Base-by-base conservation (phyloP, 108 stramenopile genomes). In the Asterionellopsis glacialis region DNA sequence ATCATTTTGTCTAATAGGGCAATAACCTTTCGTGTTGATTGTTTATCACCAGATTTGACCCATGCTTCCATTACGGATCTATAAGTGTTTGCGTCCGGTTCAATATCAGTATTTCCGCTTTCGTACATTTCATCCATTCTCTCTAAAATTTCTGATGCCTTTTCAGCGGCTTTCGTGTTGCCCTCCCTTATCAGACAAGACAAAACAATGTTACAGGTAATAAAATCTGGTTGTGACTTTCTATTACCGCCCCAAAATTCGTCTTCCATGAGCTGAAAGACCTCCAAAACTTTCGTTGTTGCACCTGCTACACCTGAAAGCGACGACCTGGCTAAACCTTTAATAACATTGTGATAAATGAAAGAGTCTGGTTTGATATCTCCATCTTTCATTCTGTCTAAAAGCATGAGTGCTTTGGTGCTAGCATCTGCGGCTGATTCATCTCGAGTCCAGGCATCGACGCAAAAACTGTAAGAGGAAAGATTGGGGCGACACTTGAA, bases 91-190 rank as follows among this genome's bases (percentile, higher is more conserved):
- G 61, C 65, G 12, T 68, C 69, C 50, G 68, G 64, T n/a, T 51
- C 69, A 55, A 68, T 64, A 14, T 64, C 64, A 21, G 64, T 44
- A 13, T 65, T 59, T 16, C 69, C 65, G 5, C 64, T 65, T 39
- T 72, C 73, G 48, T 67, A 74, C 49, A 76, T 42, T 41, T 74
- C 72, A 51, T 74, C 60, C 83, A 84, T 84, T 28, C 69, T 71
- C n/a, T 56, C 66, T 40, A 84, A 44, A 14, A 84, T 45, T 24
- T 72, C 44, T 45, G 79, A 70, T 26, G 79, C 79, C 22, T 73
- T 63, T 44, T 61, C 19, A 12, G 65, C 70, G 10, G 70, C 66
- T 26, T 67, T 52, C 14, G 69, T 64, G 24, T 66, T 41, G 6
- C 74, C 74, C 59, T 70, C 59, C n/a, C 43, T 18, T 45, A 61